phyloP scores from a whole-genome alignment of 78 protist species.

The Dictyostelium capitatum region DNA sequence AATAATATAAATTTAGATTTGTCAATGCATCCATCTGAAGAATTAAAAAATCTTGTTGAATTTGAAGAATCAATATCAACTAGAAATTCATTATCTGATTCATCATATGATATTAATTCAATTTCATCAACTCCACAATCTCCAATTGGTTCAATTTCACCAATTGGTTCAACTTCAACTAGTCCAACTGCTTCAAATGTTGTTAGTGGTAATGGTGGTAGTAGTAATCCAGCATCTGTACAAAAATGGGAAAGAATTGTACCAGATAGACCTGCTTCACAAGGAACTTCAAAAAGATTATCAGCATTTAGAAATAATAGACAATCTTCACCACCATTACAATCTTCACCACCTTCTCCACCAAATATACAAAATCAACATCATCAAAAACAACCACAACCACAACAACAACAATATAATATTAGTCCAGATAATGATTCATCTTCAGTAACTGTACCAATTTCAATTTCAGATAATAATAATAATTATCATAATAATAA shows the following conservation, averaged over 20 bases:
- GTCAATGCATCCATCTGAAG: constrained; percentile 35
- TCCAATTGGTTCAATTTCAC: not conserved
- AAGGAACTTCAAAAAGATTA: not conserved
- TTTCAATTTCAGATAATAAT: not conserved
- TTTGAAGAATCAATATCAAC: not conserved
- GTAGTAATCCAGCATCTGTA: not conserved
- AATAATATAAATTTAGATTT: constrained; percentile 6
- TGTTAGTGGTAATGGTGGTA: not conserved
- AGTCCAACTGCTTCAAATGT: not conserved
- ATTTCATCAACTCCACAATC: constrained; percentile 16
- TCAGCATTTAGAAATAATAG: constrained; percentile 30
- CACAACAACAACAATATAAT: too few relatives aligned
- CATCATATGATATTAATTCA: not conserved
- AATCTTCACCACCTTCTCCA: too few relatives aligned
- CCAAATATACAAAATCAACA: not conserved
- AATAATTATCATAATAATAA: not conserved
- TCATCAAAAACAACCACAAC: too few relatives aligned
- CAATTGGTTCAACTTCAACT: not conserved
- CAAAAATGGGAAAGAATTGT: constrained; percentile 19
- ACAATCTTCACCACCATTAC: too few relatives aligned
- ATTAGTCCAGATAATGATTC: too few relatives aligned
- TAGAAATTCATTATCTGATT: not conserved
- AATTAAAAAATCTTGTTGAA: constrained; percentile 25
- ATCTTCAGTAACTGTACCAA: not conserved
- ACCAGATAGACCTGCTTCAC: constrained; percentile 22